These are phyloP conservation scores for Didymellaceae sp. DNA, from an alignment of 2,329 filamentous ascomycete species.

Conservation along the genomic window DNA sequence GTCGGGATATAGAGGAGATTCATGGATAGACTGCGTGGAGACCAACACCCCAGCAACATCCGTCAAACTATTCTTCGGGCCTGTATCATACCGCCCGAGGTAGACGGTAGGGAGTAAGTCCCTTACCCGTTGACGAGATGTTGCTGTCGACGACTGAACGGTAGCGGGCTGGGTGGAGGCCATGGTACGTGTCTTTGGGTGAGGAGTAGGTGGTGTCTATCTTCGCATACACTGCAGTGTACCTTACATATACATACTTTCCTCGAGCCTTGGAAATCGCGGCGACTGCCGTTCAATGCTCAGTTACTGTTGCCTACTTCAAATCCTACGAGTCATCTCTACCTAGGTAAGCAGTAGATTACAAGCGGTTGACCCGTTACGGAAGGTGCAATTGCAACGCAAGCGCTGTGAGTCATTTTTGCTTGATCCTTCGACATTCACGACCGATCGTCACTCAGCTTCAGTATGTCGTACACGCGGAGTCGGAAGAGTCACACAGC, in stretches of 20 bases:
- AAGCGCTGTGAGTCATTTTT: not conserved
- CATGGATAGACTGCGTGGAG: conserved; percentile 49
- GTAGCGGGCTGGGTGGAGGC: conserved; percentile 5
- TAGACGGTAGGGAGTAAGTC: conserved; percentile 48
- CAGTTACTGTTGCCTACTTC: too few relatives aligned
- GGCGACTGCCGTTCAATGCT: too few relatives aligned
- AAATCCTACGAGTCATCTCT: too few relatives aligned
- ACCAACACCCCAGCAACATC: conserved; percentile 54
- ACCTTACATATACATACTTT: not conserved
- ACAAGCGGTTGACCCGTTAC: too few relatives aligned
- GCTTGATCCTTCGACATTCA: too few relatives aligned
- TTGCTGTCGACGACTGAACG: conserved; percentile 3
- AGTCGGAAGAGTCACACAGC: not conserved
- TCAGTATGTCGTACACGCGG: not conserved
- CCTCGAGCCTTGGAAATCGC: too few relatives aligned
- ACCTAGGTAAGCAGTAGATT: too few relatives aligned
- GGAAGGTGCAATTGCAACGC: conserved; percentile 1
- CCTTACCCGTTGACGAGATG: conserved; percentile 45
- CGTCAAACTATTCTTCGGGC: conserved; percentile 53
- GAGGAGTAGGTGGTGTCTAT: too few relatives aligned
- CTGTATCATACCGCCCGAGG: conserved; percentile 48
- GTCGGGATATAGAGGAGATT: conserved; percentile 37
- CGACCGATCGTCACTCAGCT: too few relatives aligned
- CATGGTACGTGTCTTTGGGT: conserved; percentile 14
- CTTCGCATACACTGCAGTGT: too few relatives aligned